Percentiles rank a stretch among this genome's conserved stretches.
Conservation (phyloP, 192 early-diverging fungal species). For the Gryganskiella cystojenkinii region DNA sequence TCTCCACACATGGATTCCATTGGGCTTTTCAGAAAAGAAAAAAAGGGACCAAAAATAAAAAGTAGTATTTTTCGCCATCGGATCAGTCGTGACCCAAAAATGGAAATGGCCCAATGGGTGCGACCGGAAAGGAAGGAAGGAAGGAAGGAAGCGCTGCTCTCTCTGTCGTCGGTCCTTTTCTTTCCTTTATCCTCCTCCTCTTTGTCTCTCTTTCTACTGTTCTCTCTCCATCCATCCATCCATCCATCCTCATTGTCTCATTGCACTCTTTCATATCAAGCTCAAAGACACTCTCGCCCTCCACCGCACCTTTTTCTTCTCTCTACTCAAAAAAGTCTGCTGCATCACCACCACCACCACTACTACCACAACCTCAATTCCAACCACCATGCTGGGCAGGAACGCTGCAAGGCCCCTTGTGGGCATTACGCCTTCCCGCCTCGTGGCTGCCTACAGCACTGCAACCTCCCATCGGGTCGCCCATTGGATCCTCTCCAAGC, state of each 20-base stretch:
- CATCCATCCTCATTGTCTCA: neutral
- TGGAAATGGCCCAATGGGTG: no score
- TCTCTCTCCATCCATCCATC: neutral
- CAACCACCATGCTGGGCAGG: slow-evolving; percentile 42
- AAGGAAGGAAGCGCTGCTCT: neutral
- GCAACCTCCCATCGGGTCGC: slow-evolving; percentile 20
- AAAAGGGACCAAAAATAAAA: no score
- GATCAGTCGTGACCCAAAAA: no score
- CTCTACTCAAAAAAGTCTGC: neutral
- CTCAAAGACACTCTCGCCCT: neutral
- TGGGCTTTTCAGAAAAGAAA: no score
- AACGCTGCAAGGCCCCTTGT: slow-evolving; percentile 34
- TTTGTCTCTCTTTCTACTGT: neutral
- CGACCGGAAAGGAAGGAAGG: neutral
- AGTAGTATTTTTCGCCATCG: no score
- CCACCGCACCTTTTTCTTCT: neutral
- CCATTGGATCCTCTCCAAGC: slow-evolving; percentile 20
- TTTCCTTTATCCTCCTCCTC: neutral
- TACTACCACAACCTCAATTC: no score
- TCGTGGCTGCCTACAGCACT: slow-evolving; percentile 24
- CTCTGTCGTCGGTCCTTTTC: neutral
- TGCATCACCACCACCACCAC: neutral
- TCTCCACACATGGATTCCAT: no score
- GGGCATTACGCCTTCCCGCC: slow-evolving; percentile 36
- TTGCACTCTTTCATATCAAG: no score